Conservation (phyloP, 2,329 filamentous ascomycete species). For the Aureobasidium sp. region DNA sequence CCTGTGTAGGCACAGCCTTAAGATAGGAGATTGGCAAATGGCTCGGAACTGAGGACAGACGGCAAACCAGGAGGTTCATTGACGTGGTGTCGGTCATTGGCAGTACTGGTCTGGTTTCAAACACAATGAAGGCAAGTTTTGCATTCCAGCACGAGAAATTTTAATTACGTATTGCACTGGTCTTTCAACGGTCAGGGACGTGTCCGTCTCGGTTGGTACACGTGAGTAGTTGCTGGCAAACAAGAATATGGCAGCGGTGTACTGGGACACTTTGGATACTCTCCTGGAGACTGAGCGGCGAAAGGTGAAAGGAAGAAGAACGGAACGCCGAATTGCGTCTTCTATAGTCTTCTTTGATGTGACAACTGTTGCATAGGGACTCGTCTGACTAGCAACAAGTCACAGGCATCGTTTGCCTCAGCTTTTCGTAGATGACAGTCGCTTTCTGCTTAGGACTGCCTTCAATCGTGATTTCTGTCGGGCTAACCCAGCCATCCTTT, state of each 20-base stretch:
- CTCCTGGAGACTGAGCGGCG: no score
- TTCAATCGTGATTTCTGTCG: constrained; percentile 2
- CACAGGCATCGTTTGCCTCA: not conserved
- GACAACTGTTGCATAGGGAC: no score
- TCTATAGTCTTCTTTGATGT: no score
- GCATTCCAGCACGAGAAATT: not conserved
- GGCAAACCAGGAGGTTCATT: not conserved
- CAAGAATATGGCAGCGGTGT: not conserved
- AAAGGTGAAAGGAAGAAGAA: no score
- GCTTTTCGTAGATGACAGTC: not conserved
- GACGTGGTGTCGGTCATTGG: not conserved
- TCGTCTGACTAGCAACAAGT: not conserved
- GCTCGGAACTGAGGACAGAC: not conserved
- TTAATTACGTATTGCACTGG: no score
- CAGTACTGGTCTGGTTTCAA: not conserved
- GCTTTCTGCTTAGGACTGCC: constrained; percentile 5
- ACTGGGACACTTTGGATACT: no score
- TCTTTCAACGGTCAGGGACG: no score
- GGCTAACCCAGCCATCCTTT: constrained; percentile 1
- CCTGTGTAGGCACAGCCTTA: not conserved
- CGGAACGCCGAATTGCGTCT: no score
- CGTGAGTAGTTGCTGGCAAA: no score
- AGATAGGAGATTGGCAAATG: no score
- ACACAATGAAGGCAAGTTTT: no score
- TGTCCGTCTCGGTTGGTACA: no score